Evolutionary conservation across 495 filamentous ascomycete genomes (phyloP).

Genomic region (Pyronema domesticum): DNA sequence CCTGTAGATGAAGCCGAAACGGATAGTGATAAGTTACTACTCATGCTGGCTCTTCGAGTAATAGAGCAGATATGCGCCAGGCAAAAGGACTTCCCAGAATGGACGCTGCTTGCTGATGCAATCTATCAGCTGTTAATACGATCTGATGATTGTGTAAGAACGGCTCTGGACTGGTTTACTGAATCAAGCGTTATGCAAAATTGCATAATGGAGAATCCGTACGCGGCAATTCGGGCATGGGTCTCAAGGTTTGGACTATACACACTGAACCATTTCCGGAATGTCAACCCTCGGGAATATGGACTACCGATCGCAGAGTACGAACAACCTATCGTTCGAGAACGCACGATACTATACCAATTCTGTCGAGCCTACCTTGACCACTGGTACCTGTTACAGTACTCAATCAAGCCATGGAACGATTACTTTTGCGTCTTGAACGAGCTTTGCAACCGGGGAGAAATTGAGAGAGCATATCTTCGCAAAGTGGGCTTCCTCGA

Average conservation of each 20-base stretch:
- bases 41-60: constrained; percentile 46
- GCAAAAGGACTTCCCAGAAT: constrained; percentile 48
- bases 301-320: constrained; percentile 29
- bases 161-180: constrained; percentile 46
- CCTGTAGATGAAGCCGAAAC: neutral
- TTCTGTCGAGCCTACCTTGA: constrained; percentile 37
- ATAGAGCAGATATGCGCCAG: constrained; percentile 63
- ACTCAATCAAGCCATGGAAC: constrained; percentile 48
- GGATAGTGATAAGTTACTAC: neutral
- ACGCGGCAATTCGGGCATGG: constrained; percentile 41
- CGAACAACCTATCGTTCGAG: constrained; percentile 19
- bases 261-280: constrained; percentile 33
- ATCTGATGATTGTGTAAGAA: constrained; percentile 32
- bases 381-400: constrained; percentile 38
- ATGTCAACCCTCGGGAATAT: constrained; percentile 22
- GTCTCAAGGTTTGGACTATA: constrained; percentile 37
- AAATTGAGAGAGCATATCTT: constrained; percentile 20
- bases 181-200: constrained; percentile 40
- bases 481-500: constrained; percentile 15
- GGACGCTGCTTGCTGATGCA: constrained; percentile 41
- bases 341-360: constrained; percentile 33
- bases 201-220: constrained; percentile 47
- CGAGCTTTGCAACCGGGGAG: constrained; percentile 33
- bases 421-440: constrained; percentile 60
- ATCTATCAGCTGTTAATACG: constrained; percentile 37